A percentile compares a stretch with the other conserved stretches of the same genome.
Evolutionary conservation across 371 early-diverging fungal species (phyloP).

Genomic region (Lichtheimia ramosa): DNA sequence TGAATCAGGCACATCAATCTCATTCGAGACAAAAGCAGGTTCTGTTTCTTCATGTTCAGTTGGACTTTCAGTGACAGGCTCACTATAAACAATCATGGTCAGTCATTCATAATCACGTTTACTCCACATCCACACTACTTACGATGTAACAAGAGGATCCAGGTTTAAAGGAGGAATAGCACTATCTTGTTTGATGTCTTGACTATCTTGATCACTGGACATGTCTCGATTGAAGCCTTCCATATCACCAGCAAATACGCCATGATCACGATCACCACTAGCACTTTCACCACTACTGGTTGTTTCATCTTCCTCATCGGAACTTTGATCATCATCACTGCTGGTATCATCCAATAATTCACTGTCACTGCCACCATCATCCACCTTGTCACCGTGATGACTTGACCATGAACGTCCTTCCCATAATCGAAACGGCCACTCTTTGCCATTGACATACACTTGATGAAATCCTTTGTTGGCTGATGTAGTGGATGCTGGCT

Average conservation of each 20-base stretch:
- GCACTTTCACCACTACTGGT: not conserved
- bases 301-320: not conserved
- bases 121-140: no score
- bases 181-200: not conserved
- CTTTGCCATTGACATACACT: slow-evolving; percentile 27
- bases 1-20: slow-evolving; percentile 21
- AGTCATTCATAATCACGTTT: no score
- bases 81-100: no score
- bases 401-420: not conserved
- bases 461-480: slow-evolving; percentile 7
- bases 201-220: not conserved
- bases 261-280: slow-evolving; percentile 44
- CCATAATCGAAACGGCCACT: slow-evolving; percentile 32
- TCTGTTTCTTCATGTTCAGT: not conserved
- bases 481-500: not conserved
- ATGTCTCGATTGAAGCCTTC: slow-evolving; percentile 24
- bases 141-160: no score
- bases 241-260: slow-evolving; percentile 39
- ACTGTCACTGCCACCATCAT: slow-evolving; percentile 21
- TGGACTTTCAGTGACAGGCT: no score
- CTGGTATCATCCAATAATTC: slow-evolving; percentile 13
- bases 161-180: no score
- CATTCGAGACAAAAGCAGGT: not conserved
- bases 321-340: not conserved
- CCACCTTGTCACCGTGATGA: not conserved